Evolutionary conservation across 2,329 filamentous ascomycete genomes (phyloP).

Genomic region (Diaporthe velutina): DNA sequence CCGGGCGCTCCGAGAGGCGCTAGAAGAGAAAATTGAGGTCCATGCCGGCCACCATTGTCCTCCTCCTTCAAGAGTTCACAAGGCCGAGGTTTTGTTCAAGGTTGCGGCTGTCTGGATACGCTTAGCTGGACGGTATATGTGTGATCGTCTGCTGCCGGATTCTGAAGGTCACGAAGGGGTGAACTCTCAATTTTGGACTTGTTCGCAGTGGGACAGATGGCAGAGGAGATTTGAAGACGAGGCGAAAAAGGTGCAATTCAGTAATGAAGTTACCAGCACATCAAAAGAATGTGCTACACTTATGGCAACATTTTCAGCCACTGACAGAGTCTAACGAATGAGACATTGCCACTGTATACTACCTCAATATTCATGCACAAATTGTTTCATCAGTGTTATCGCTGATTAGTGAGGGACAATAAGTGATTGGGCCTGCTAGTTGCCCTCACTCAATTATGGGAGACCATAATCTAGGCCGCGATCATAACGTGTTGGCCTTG

Average conservation of each 20-base stretch:
- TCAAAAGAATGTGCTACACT: background rate
- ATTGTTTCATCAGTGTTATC: background rate
- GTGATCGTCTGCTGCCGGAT: background rate
- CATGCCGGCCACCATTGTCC: background rate
- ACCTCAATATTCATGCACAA: background rate
- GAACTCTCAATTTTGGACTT: background rate
- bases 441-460: background rate
- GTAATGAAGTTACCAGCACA: background rate
- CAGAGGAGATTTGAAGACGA: conserved; percentile 21
- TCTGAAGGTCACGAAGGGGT: background rate
- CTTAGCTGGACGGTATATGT: background rate
- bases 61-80: background rate
- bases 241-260: conserved; percentile 2
- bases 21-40: background rate
- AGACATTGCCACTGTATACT: no score
- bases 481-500: background rate
- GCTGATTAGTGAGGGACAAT: background rate
- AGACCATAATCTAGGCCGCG: background rate
- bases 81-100: conserved; percentile 21
- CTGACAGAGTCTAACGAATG: background rate
- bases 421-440: background rate
- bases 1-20: conserved; percentile 16
- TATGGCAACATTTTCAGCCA: background rate
- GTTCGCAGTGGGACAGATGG: conserved; percentile 14
- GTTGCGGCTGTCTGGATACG: conserved; percentile 26